These are phyloP conservation scores for Ascosphaera aggregata DNA, from an alignment of 2,329 filamentous ascomycete species.

Conservation along the genomic window DNA sequence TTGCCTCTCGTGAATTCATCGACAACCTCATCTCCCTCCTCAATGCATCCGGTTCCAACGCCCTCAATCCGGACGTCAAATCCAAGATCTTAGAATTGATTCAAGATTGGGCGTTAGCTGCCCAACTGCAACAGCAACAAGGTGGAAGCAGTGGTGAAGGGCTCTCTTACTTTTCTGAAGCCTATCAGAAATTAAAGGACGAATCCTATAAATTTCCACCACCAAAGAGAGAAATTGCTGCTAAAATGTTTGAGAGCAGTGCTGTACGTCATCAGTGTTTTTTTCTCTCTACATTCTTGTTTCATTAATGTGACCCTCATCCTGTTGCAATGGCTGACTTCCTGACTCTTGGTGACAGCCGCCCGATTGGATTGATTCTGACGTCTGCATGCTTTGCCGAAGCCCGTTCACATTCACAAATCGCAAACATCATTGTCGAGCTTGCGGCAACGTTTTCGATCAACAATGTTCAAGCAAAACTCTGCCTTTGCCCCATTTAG, in stretches of 20 bases:
- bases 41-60: constrained; percentile 48
- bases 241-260: constrained; percentile 93
- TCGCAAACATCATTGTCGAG: constrained; percentile 92
- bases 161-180: constrained; percentile 66
- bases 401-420: constrained; percentile 95
- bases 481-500: constrained; percentile 71
- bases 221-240: constrained; percentile 51
- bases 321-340: constrained; percentile 2
- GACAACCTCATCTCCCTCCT: constrained; percentile 84
- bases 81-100: constrained; percentile 81
- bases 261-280: constrained; percentile 37
- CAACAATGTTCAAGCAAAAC: constrained; percentile 82
- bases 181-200: constrained; percentile 57
- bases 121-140: no score
- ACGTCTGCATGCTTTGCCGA: constrained; percentile 95
- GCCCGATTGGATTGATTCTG: constrained; percentile 92
- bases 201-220: constrained; percentile 85
- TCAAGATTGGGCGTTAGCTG: constrained; percentile 78
- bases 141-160: constrained; percentile 64
- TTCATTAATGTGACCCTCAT: constrained; percentile 4
- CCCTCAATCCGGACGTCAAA: constrained; percentile 67
- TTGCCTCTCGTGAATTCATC: constrained; percentile 94
- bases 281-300: not conserved
- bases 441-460: constrained; percentile 95
- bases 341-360: constrained; percentile 32